Percentiles rank a stretch among this genome's conserved stretches.
These are phyloP conservation scores for Scedosporium apiospermum DNA, from an alignment of 2,329 filamentous ascomycete genomes.

Conservation along the genomic window DNA sequence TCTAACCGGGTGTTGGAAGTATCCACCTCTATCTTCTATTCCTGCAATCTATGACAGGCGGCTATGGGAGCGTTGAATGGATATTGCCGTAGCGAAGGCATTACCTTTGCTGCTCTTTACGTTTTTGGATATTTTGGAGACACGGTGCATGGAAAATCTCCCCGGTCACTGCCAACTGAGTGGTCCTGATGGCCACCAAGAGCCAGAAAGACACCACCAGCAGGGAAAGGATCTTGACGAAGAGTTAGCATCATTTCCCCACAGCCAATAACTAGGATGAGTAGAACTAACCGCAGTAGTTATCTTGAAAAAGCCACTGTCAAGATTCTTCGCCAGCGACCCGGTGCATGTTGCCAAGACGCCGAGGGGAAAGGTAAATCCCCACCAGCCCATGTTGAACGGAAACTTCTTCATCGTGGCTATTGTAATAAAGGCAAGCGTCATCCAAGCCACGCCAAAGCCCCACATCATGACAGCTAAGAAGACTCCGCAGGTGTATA, in stretches of 20 bases:
- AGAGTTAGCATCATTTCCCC: not conserved
- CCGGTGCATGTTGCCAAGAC: constrained; percentile 32
- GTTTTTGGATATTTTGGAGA: constrained; percentile 16
- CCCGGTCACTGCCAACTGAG: constrained; percentile 25
- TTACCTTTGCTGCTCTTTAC: not conserved
- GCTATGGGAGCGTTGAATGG: too few species aligned
- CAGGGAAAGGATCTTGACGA: constrained; percentile 24
- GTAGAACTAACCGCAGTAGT: constrained; percentile 20
- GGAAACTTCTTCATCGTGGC: constrained; percentile 28
- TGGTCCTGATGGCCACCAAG: constrained; percentile 28
- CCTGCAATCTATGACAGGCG: too few species aligned
- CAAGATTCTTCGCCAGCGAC: constrained; percentile 28
- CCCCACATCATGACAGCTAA: constrained; percentile 33
- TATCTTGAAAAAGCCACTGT: constrained; percentile 33
- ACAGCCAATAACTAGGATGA: not conserved
- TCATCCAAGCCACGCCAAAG: constrained; percentile 33
- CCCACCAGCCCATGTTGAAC: constrained; percentile 40
- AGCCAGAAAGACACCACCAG: constrained; percentile 32
- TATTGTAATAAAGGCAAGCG: constrained; percentile 31
- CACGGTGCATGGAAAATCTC: constrained; percentile 37
- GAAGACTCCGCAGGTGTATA: constrained; percentile 48
- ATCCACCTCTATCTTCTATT: too few species aligned
- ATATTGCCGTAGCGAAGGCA: not conserved
- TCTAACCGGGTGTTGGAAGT: too few species aligned
- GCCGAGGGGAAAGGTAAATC: constrained; percentile 36